Percentiles rank a stretch among this genome's conserved stretches.
These are phyloP conservation scores for Orbilia quercus DNA, from an alignment of 2,329 filamentous ascomycete species.

Conservation along the genomic window DNA sequence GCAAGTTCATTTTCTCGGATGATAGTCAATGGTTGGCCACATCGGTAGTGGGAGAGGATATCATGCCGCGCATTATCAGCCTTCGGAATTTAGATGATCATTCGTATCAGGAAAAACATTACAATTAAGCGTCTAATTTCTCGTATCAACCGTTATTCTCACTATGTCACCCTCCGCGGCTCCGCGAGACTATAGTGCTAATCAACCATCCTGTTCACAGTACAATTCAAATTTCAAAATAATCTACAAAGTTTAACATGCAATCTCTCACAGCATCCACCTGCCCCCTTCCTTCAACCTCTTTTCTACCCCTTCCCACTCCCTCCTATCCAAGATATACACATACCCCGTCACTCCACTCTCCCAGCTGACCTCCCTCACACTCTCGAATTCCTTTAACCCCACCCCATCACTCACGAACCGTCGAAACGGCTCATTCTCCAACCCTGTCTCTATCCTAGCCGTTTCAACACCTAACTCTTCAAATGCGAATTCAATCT, in stretches of 20 bases:
- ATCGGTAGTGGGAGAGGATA: background rate
- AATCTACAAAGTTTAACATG: too few relatives aligned
- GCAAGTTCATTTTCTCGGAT: too few relatives aligned
- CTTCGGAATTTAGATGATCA: too few relatives aligned
- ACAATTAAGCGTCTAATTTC: too few relatives aligned
- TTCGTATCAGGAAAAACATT: too few relatives aligned
- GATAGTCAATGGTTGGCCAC: background rate
- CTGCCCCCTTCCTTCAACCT: background rate
- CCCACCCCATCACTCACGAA: conserved; percentile 12
- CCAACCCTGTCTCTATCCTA: conserved; percentile 12
- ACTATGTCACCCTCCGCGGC: too few relatives aligned
- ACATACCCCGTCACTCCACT: conserved; percentile 6
- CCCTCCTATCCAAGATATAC: background rate
- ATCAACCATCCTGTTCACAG: too few relatives aligned
- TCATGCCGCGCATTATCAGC: too few relatives aligned
- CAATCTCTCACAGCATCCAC: too few relatives aligned
- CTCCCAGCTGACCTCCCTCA: conserved; percentile 8
- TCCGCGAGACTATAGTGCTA: too few relatives aligned
- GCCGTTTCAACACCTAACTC: background rate
- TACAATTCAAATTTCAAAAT: too few relatives aligned
- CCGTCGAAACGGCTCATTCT: conserved; percentile 6
- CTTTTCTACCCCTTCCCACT: conserved; percentile 1
- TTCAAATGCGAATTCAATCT: conserved; percentile 11
- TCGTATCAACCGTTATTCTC: too few relatives aligned
- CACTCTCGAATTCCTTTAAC: background rate